A percentile compares a stretch with the other conserved stretches of the same genome.
Conservation (phyloP, 2,329 filamentous ascomycete genomes). For the Fusarium pseudocircinatum region DNA sequence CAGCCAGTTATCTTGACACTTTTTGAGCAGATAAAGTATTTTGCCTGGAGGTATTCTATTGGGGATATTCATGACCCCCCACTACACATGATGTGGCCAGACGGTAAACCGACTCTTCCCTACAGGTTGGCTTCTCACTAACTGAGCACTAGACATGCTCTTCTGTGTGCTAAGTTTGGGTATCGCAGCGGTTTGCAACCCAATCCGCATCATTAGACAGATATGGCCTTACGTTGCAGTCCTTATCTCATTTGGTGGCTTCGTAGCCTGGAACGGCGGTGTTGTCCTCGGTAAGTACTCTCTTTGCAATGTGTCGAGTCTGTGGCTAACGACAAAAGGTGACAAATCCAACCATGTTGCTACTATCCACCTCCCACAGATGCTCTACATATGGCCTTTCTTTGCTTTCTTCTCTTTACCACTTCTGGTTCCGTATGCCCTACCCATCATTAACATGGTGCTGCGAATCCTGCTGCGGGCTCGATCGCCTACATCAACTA, state of each 20-base stretch:
- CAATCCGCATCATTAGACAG: conserved; percentile 55
- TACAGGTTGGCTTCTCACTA: not conserved
- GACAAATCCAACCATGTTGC: conserved; percentile 96
- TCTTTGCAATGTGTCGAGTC: not conserved
- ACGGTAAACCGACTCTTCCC: conserved; percentile 54
- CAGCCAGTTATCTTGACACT: conserved; percentile 47
- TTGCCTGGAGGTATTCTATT: conserved; percentile 54
- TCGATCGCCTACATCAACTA: not conserved
- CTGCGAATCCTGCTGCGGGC: not conserved
- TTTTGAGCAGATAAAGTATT: conserved; percentile 50
- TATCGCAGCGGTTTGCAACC: conserved; percentile 64
- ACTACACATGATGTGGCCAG: conserved; percentile 57
- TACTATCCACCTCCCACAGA: conserved; percentile 87
- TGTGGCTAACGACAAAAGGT: conserved; percentile 59
- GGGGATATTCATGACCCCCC: conserved; percentile 67
- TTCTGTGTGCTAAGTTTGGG: conserved; percentile 71
- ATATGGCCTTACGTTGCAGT: conserved; percentile 71
- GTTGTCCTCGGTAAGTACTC: conserved; percentile 81
- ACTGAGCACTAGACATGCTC: conserved; percentile 57
- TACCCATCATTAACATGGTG: conserved; percentile 49
- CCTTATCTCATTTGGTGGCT: conserved; percentile 73
- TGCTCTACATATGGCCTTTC: conserved; percentile 95
- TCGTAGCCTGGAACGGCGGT: conserved; percentile 87
- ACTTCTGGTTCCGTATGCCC: conserved; percentile 66
- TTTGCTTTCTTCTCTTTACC: conserved; percentile 90